Evolutionary conservation across 2,329 filamentous ascomycete genomes (phyloP), one percentile per base, ranked within the genome.

Genomic region (Aspergillus pseudoviridinutans): DNA sequence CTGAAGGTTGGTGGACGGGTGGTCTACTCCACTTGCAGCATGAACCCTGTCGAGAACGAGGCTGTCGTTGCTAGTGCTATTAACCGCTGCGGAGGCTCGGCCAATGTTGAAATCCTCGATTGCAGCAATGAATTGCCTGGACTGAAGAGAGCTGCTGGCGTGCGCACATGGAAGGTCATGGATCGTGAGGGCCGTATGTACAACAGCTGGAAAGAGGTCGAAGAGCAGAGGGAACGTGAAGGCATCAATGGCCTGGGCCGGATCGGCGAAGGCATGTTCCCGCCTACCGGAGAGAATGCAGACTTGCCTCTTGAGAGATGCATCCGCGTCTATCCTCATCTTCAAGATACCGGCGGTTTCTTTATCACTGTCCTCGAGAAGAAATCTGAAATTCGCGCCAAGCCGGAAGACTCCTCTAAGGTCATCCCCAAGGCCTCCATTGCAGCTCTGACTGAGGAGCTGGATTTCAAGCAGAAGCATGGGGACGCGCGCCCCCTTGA

Each of bases 11-110:
- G 94, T 44, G 94, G 94, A 53, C 86, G 92, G 61, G 90, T 97
- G 28, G 93, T 99, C 53, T 99, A 97, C 79, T 97, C 93, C 3
- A 99, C 94, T 22, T 99, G 94, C 82, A 97, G 92, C 75, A 91
- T 99, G 90, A 99, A 99, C 77, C 94, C 94, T 0, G 86, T 97
- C 28, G 94, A 99, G 79, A 96, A 99, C 69, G 94, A 99, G 77
- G 88, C 94, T 6, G 92, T 97, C 17, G 81, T 99, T 59, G 87
- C 90, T 1, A 88, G 89, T 27, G 94, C 94, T 10, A 92, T 99
- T 66, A 89, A 92, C 66, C 85, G 92, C 56, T 97, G 92, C 68
- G 94, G 94, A 61, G 94, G 94, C 3, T 76, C 85, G 3, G 81
- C 83, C 14, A 94, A 92, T 70, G 89, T 99, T 51, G 84, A 89